Evolutionary conservation across 345 rosid genomes (phyloP), one percentile per base, ranked within the genome.

Genomic region (Gossypium rotundifolium): DNA sequence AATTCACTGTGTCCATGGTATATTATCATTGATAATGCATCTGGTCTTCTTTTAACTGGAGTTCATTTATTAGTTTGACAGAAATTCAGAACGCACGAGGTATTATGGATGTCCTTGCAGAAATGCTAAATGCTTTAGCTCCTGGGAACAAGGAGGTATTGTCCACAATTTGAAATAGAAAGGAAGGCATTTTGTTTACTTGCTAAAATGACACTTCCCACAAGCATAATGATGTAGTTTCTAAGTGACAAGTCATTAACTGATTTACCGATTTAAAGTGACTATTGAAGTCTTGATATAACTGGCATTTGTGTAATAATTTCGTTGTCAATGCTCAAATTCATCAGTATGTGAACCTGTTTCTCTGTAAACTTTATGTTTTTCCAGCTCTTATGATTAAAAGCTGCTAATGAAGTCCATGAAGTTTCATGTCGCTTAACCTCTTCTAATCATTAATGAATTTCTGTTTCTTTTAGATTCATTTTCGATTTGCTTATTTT

Each of bases 41-140:
- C 48, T 72, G 60, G 49, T 53, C 7, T 73, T 52, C 7, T 73
- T 65, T 78, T 80, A 57, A 78, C 73, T 76, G 73, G 68, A 84
- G 60, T 74, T 78, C 40, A 60, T 83, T 82, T 81, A 45, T 81
- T 73, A 96, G 99, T 83, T 76, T 93, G 93, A 82, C 95, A 64
- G 99, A 96, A 87, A 90, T 93, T 82, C 99, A 96, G 82, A 96
- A 93, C 84, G 99, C 99, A 40, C 91, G 95, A 62, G 98, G 97
- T 70, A 88, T 93, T 64, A 88, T 96, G 96, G 99, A 96, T 78
- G 98, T 96, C 66, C 97, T 96, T 79, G 81, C 95, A n/a, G 99
- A 96, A 85, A 96, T 96, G 98, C 87, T 96, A 70, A 93, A 57
- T 88, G 99, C 98, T 70, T 55, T 96, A 77, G 97, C 89, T 75